Evolutionary conservation across 257 asterid species (phyloP), one percentile per base, ranked within the genome.

Genomic region (Gentiana dahurica): DNA sequence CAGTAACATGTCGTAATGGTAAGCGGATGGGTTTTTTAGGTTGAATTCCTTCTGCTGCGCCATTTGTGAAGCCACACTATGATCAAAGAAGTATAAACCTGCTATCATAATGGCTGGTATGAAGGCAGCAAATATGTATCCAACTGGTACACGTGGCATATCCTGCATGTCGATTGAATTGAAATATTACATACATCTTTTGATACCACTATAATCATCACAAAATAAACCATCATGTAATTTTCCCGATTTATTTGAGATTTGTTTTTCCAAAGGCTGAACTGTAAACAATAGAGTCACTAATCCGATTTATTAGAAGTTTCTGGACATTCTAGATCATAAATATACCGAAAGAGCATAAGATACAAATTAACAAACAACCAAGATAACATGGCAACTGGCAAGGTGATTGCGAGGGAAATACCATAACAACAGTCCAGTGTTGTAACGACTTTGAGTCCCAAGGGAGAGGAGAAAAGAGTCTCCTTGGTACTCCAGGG

Each of bases 31-130:
- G 38, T 83, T 89, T 76, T 89, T 84, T 62, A 89, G 89, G 67
- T 89, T 89, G 69, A 85, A 89, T 69, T 89, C 97, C 66, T 72
- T 70, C 53, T 83, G 97, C 67, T 89, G 97, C 51, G 97, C 95
- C 86, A 85, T 51, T 67, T 85, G 91, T 56, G 97, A 66, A 75
- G 97, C 95, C 36, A 89, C 97, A 65, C 97, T 85, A 65, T 85
- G 97, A 65, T 89, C 97, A 7, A 89, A 89, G 51, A 89, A 89
- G 79, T 89, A 89, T 59, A 89, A 67, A 32, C 94, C 95, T 12
- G 94, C 95, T 36, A 89, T 83, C 97, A 85, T 89, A 35, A 80
- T 12, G 46, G 95, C 97, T n/a, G 97, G 97, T 69, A 89, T 55
- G 12, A 81, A 36, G 49, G 95, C 95, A n/a, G 92, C 92, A 64